Evolutionary conservation across 225 moss, liverwort and hornwort species (phyloP).

Genomic region (Polytrichum commune): DNA sequence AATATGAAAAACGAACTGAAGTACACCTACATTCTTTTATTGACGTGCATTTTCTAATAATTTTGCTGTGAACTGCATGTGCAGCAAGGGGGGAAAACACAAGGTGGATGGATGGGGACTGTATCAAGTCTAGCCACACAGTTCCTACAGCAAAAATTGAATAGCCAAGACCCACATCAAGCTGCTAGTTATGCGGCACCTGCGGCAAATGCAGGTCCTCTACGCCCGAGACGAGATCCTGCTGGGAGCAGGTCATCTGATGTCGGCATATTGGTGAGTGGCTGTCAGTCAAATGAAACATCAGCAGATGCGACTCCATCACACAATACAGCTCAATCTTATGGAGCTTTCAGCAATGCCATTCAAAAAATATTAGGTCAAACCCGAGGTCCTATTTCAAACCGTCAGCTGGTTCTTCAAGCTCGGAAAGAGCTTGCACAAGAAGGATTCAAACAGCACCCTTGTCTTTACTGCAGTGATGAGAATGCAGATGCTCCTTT

Average conservation of each 20-base stretch:
- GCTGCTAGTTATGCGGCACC: conserved; percentile 29
- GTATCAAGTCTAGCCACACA: conserved; percentile 64
- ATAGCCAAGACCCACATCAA: conserved; percentile 27
- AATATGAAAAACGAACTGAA: too few species aligned
- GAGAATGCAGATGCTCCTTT: conserved; percentile 24
- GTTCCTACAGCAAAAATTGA: conserved; percentile 67
- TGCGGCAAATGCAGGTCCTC: not conserved
- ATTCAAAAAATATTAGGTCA: conserved; percentile 29
- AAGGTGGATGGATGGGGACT: conserved; percentile 42
- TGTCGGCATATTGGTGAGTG: conserved; percentile 37
- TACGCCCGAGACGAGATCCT: not conserved
- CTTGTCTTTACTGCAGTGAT: conserved; percentile 53
- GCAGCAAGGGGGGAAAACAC: conserved; percentile 11
- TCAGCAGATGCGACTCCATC: conserved; percentile 43
- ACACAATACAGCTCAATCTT: conserved; percentile 21
- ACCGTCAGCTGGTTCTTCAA: conserved; percentile 27
- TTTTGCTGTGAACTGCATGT: not conserved
- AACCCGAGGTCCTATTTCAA: conserved; percentile 10
- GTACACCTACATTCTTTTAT: too few species aligned
- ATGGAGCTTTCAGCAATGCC: conserved; percentile 53
- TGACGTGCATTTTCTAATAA: too few species aligned
- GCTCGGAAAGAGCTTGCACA: conserved; percentile 31
- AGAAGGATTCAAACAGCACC: conserved; percentile 46
- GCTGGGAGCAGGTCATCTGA: conserved; percentile 2
- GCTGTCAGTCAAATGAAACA: conserved; percentile 52